Conservation (phyloP, 179 eudicot species). For the Spergularia azorica region DNA sequence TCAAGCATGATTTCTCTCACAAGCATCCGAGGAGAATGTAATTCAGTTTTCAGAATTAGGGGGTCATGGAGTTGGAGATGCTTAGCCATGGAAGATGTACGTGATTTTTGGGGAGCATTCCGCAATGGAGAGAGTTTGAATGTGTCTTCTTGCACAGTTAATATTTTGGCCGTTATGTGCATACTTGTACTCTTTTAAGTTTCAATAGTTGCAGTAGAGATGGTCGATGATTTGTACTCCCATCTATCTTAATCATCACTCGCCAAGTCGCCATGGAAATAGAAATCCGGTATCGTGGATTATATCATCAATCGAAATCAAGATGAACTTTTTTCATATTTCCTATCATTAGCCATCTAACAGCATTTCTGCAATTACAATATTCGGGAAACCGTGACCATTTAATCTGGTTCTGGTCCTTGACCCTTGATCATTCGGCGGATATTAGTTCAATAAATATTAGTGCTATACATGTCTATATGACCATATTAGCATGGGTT, state of each 20-base stretch:
- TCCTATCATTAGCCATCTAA: too few species aligned
- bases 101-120: constrained; percentile 3
- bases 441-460: too few species aligned
- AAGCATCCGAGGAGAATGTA: constrained; percentile 53
- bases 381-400: too few species aligned
- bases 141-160: constrained; percentile 27
- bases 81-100: constrained; percentile 5
- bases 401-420: too few species aligned
- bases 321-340: too few species aligned
- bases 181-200: constrained; percentile 19
- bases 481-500: too few species aligned
- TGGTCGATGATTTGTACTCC: background rate
- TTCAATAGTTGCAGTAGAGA: background rate
- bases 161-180: constrained; percentile 22
- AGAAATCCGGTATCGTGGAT: constrained; percentile 3
- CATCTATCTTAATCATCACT: background rate
- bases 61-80: constrained; percentile 1
- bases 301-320: too few species aligned
- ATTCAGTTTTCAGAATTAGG: constrained; percentile 13
- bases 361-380: too few species aligned
- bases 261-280: constrained; percentile 9
- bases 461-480: too few species aligned
- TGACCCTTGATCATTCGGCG: too few species aligned
- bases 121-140: background rate
- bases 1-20: constrained; percentile 64